Evolutionary conservation across 1,139 yeast genomes (phyloP).

Genomic region (Candida sp.): DNA sequence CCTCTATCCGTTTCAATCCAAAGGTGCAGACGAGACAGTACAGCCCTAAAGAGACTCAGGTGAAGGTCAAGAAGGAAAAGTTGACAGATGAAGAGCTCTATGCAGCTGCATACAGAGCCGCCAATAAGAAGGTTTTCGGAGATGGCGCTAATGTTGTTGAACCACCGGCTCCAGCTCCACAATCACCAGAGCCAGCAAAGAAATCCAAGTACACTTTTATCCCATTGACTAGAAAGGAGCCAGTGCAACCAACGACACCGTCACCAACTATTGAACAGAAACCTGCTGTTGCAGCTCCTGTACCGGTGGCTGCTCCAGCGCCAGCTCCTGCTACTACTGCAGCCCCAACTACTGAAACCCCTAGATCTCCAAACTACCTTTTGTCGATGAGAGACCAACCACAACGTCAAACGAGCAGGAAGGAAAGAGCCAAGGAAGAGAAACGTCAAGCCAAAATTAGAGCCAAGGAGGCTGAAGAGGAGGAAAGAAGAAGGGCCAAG

Average conservation of each 20-base stretch:
- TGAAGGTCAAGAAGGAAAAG: background rate
- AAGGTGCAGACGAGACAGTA: constrained; percentile 31
- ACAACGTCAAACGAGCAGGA: constrained; percentile 22
- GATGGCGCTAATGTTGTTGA: constrained; percentile 15
- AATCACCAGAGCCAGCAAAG: background rate
- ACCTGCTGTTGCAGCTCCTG: background rate
- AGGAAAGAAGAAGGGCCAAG: constrained; percentile 14
- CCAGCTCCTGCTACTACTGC: constrained; percentile 6
- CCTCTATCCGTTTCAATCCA: constrained; percentile 44
- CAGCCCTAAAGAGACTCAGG: background rate
- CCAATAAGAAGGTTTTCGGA: constrained; percentile 46
- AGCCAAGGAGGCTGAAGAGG: constrained; percentile 13
- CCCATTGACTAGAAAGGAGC: background rate
- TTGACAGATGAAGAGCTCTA: constrained; percentile 21
- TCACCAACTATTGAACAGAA: background rate
- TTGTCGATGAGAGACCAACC: constrained; percentile 33
- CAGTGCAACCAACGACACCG: background rate
- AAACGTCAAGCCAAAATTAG: constrained; percentile 15
- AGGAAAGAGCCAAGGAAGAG: constrained; percentile 39
- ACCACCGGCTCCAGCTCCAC: background rate
- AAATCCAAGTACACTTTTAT: background rate
- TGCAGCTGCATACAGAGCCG: constrained; percentile 45
- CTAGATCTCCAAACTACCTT: background rate
- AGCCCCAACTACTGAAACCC: constrained; percentile 38
- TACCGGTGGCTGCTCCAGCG: constrained; percentile 5